phyloP scores from a whole-genome alignment of 805 yeast genomes.

The Teunomyces panamensis region DNA sequence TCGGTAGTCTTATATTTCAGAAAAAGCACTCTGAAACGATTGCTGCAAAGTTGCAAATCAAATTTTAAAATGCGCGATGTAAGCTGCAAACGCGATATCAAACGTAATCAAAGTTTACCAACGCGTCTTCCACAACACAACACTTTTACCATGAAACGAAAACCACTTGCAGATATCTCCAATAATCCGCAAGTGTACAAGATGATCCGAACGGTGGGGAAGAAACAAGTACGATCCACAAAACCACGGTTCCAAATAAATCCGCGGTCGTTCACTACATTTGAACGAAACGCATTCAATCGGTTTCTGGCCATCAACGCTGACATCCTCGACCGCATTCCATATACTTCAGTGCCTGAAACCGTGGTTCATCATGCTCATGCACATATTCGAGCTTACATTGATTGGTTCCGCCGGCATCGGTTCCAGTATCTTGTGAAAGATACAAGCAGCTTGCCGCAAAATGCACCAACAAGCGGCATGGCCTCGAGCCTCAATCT shows the following conservation, averaged over 20 bases:
- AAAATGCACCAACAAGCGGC: background rate
- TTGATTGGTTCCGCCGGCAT: constrained; percentile 9
- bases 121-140: too few relatives aligned
- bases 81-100: too few relatives aligned
- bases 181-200: background rate
- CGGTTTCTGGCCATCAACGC: background rate
- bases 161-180: background rate
- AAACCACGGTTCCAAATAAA: background rate
- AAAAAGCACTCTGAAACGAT: too few relatives aligned
- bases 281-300: background rate
- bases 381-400: background rate
- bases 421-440: constrained; percentile 7
- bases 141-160: background rate
- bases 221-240: background rate
- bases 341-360: constrained; percentile 1
- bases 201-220: background rate
- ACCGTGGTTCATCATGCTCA: background rate
- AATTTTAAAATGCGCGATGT: too few relatives aligned
- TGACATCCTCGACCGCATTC: background rate
- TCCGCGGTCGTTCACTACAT: background rate
- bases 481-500: background rate
- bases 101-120: too few relatives aligned
- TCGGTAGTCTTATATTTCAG: too few relatives aligned
- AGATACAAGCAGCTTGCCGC: background rate
- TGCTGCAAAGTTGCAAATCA: too few relatives aligned